Evolutionary conservation across 371 early-diverging fungal species (phyloP).

Genomic region (Batkoa obscura): DNA sequence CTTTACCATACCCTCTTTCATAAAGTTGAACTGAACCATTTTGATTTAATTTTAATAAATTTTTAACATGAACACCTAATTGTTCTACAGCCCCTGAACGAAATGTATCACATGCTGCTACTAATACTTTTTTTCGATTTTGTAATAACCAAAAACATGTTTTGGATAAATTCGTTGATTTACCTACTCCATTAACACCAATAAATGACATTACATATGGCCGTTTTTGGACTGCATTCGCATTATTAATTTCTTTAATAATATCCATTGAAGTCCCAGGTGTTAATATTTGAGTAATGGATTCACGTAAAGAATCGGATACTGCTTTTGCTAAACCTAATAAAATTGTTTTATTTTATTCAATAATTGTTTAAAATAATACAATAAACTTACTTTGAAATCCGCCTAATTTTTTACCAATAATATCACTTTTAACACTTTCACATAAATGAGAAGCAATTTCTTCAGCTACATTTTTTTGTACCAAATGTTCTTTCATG

Average conservation of each 20-base stretch:
- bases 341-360: too few relatives aligned
- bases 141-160: slow-evolving; percentile 95
- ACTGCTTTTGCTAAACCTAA: slow-evolving; percentile 42
- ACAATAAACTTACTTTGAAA: slow-evolving; percentile 36
- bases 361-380: too few relatives aligned
- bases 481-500: slow-evolving; percentile 79
- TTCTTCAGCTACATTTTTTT: slow-evolving; percentile 87
- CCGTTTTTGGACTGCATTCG: slow-evolving; percentile 41
- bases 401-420: slow-evolving; percentile 57
- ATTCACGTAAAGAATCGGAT: slow-evolving; percentile 43
- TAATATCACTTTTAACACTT: slow-evolving; percentile 49
- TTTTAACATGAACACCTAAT: slow-evolving; percentile 81
- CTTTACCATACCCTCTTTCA: slow-evolving; percentile 98
- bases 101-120: slow-evolving; percentile 99
- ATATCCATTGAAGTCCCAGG: slow-evolving; percentile 89
- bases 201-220: slow-evolving; percentile 90
- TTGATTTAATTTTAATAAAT: slow-evolving; percentile 63
- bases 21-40: slow-evolving; percentile 69
- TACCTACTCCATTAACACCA: slow-evolving; percentile 98
- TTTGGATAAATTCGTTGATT: slow-evolving; percentile 96
- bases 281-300: slow-evolving; percentile 72
- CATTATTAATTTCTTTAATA: slow-evolving; percentile 67
- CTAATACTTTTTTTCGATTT: slow-evolving; percentile 76
- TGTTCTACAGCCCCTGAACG: slow-evolving; percentile 99
- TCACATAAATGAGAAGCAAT: slow-evolving; percentile 72